Percentiles rank a stretch among this genome's conserved stretches.
Evolutionary conservation across 495 filamentous ascomycete species (phyloP).

Genomic region (Baudoinia panamericana): DNA sequence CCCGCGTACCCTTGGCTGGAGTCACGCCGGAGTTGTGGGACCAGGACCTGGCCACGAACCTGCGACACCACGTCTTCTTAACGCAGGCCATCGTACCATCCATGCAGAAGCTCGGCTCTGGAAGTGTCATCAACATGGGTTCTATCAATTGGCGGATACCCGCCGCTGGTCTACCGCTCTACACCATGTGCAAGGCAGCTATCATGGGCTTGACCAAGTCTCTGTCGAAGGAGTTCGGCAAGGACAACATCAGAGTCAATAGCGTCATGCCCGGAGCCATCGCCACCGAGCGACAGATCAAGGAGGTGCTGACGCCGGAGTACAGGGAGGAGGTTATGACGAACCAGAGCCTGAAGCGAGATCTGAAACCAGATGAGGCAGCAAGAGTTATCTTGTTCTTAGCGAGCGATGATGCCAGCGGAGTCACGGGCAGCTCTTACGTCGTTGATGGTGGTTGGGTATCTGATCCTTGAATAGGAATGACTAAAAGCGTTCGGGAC

Average conservation of each 20-base stretch:
- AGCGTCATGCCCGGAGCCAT: constrained; percentile 26
- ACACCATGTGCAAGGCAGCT: constrained; percentile 26
- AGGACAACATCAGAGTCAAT: constrained; percentile 17
- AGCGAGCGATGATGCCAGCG: constrained; percentile 15
- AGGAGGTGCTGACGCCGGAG: constrained; percentile 33
- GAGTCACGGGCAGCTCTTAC: constrained; percentile 12
- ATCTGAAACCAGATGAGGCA: constrained; percentile 28
- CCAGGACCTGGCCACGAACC: constrained; percentile 22
- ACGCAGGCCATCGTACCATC: constrained; percentile 27
- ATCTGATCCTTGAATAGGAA: constrained; percentile 8
- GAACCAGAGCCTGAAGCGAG: constrained; percentile 32
- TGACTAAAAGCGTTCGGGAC: too few species aligned
- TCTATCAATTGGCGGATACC: constrained; percentile 28
- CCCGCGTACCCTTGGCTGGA: constrained; percentile 5
- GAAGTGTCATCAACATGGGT: constrained; percentile 26
- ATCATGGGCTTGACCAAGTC: constrained; percentile 22
- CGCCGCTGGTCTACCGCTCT: constrained; percentile 17
- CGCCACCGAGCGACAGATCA: constrained; percentile 29
- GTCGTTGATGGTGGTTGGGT: constrained; percentile 18
- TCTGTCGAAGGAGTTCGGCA: constrained; percentile 14
- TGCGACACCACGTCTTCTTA: constrained; percentile 30
- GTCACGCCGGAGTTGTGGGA: constrained; percentile 26
- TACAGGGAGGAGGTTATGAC: constrained; percentile 31
- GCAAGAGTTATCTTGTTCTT: constrained; percentile 14
- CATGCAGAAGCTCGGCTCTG: constrained; percentile 20